Evolutionary conservation across 768 basidiomycete species (phyloP).

Genomic region (Peribolospora baueri): DNA sequence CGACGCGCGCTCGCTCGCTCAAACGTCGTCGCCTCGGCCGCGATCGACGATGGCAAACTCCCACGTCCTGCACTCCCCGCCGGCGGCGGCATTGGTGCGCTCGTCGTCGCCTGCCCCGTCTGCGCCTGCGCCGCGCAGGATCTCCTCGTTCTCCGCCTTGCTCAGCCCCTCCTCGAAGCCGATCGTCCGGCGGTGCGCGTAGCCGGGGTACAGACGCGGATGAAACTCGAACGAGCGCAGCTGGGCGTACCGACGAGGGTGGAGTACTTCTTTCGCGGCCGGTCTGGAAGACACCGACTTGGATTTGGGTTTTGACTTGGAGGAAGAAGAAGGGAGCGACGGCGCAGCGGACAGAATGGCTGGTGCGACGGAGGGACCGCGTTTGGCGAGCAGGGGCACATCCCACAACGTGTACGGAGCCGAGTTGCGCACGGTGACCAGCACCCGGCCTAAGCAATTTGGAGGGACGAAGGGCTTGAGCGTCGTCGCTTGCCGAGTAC

Average conservation of each 20-base stretch:
- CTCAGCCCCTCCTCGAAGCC: conserved; percentile 44
- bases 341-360: conserved; percentile 10
- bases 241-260: conserved; percentile 37
- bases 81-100: not conserved
- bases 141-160: conserved; percentile 39
- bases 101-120: conserved; percentile 6
- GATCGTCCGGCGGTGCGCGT: conserved; percentile 84
- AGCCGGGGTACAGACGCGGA: conserved; percentile 47
- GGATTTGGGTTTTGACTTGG: too few species aligned
- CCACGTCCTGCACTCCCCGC: conserved; percentile 63
- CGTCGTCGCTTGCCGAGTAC: not conserved
- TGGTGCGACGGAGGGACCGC: conserved; percentile 7
- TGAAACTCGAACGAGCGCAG: conserved; percentile 61
- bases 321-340: too few species aligned
- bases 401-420: conserved; percentile 71
- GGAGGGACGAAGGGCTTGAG: conserved; percentile 9
- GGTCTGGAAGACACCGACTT: too few species aligned
- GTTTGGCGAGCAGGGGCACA: conserved; percentile 17
- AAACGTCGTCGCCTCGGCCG: not conserved
- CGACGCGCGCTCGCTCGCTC: not conserved
- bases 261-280: conserved; percentile 25
- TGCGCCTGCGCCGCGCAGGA: conserved; percentile 16
- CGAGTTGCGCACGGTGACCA: conserved; percentile 68
- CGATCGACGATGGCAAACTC: conserved; percentile 37
- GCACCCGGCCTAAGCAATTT: conserved; percentile 38